Percentiles rank a stretch among this genome's conserved stretches.
phyloP scores from a whole-genome alignment of 2,329 filamentous ascomycete species.

The Madurella mycetomatis region DNA sequence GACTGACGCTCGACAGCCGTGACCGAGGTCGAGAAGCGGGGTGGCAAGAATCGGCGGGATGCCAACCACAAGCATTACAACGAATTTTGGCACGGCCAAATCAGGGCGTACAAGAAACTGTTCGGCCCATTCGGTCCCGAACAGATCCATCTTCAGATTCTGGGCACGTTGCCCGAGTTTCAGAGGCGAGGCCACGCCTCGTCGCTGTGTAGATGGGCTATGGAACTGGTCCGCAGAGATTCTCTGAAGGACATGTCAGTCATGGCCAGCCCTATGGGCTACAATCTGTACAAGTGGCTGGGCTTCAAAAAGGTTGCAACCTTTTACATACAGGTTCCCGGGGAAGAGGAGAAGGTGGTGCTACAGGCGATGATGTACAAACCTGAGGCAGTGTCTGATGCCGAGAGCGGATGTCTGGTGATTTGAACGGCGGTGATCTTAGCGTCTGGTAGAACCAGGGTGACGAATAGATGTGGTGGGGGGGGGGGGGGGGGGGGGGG shows the following conservation, averaged over 20 bases:
- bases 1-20: slow-evolving; percentile 17
- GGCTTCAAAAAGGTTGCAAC: slow-evolving; percentile 13
- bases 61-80: slow-evolving; percentile 24
- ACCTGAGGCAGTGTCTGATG: neutral
- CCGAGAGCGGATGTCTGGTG: neutral
- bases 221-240: slow-evolving; percentile 18
- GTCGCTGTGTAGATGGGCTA: slow-evolving; percentile 22
- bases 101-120: slow-evolving; percentile 19
- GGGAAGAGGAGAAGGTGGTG: slow-evolving; percentile 20
- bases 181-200: slow-evolving; percentile 23
- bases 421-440: neutral
- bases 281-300: slow-evolving; percentile 19
- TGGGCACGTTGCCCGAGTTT: slow-evolving; percentile 21
- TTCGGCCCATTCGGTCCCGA: slow-evolving; percentile 21
- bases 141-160: slow-evolving; percentile 25
- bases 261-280: slow-evolving; percentile 26
- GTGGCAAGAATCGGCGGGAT: slow-evolving; percentile 21
- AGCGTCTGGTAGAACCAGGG: no score
- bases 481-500: no score
- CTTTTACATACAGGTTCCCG: slow-evolving; percentile 21
- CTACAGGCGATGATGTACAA: slow-evolving; percentile 24
- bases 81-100: slow-evolving; percentile 22
- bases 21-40: slow-evolving; percentile 19
- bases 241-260: slow-evolving; percentile 20
- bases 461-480: no score